phyloP scores from a whole-genome alignment of 495 filamentous ascomycete species.

The Mycothermus thermophilus region DNA sequence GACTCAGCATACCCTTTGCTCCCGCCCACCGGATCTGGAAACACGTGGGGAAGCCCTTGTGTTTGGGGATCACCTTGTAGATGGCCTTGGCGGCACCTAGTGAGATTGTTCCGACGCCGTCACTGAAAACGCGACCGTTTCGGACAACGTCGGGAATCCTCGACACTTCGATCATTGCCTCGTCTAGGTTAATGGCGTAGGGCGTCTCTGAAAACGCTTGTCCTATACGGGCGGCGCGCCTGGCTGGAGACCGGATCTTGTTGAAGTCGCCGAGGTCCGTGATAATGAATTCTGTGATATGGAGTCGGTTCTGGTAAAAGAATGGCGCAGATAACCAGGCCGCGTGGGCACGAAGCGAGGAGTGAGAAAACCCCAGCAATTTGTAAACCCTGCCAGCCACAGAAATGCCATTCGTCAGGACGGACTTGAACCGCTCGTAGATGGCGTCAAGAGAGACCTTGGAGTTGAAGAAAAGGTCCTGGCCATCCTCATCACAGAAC shows the following conservation, averaged over 20 bases:
- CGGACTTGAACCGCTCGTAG: constrained; percentile 44
- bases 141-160: constrained; percentile 30
- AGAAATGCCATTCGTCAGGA: constrained; percentile 41
- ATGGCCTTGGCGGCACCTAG: constrained; percentile 38
- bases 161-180: constrained; percentile 19
- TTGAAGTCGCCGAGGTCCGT: constrained; percentile 49
- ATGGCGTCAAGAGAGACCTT: constrained; percentile 39
- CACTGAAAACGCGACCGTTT: constrained; percentile 50
- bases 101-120: constrained; percentile 66
- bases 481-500: constrained; percentile 57
- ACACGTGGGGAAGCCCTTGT: constrained; percentile 38
- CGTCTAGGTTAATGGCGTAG: constrained; percentile 29
- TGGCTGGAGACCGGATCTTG: constrained; percentile 50
- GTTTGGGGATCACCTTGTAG: constrained; percentile 29
- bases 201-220: constrained; percentile 74
- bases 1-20: constrained; percentile 58
- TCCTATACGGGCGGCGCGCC: constrained; percentile 68
- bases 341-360: constrained; percentile 52
- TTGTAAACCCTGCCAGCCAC: constrained; percentile 50
- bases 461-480: constrained; percentile 44
- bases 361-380: constrained; percentile 75
- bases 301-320: constrained; percentile 27
- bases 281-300: constrained; percentile 41
- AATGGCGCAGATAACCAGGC: constrained; percentile 69
- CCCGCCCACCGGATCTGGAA: constrained; percentile 61